Base-by-base conservation (phyloP, 2,329 filamentous ascomycete genomes). In the Cordyceps javanica region DNA sequence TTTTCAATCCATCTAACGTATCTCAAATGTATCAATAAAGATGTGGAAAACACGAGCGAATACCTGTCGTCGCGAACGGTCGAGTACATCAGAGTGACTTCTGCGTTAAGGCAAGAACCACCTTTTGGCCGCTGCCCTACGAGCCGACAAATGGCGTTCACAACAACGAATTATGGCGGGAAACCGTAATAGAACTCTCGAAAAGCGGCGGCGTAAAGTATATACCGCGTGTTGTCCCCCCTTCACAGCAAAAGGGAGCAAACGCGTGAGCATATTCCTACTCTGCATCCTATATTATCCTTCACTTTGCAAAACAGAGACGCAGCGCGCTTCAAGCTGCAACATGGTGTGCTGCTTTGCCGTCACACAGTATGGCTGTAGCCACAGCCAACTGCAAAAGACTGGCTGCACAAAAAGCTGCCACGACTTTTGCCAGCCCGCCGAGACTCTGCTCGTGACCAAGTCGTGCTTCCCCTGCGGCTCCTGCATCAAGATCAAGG, bases 291-390 rank as follows among this genome's bases (percentile, higher is more conserved):
- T 8, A n/a, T n/a, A 39, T 39, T 16, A 39, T 39, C 34, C 30
- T 44, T 10, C 25, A 23, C 38, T 32, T 2, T 25, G 4, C 28
- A 26, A n/a, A 48, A 21, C 30, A 49, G 5, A 23, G 30, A 6
- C 30, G 8, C 6, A 34, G n/a, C 13, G 6, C 13, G 26, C n/a
- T n/a, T 32, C n/a, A 19, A 32, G 25, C 50, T 30, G 25, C 30
- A 58, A 32, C 30, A 70, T 71, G 68, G 65, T 67, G 25, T 71
- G 69, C 62, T 67, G 65, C 53, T 58, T 69, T 41, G 62, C 62
- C 44, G 65, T 68, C 23, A 41, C 69, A 7, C 60, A 62, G 19
- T 69, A 39, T 5, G 61, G 59, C 50, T 71, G 69, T 55, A n/a
- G 45, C 16, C 68, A 71, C 58, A 61, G 48, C 45, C 61, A 21